These are phyloP conservation scores for Pseudocercospora vitis DNA, from an alignment of 2,329 filamentous ascomycete genomes.

Conservation along the genomic window DNA sequence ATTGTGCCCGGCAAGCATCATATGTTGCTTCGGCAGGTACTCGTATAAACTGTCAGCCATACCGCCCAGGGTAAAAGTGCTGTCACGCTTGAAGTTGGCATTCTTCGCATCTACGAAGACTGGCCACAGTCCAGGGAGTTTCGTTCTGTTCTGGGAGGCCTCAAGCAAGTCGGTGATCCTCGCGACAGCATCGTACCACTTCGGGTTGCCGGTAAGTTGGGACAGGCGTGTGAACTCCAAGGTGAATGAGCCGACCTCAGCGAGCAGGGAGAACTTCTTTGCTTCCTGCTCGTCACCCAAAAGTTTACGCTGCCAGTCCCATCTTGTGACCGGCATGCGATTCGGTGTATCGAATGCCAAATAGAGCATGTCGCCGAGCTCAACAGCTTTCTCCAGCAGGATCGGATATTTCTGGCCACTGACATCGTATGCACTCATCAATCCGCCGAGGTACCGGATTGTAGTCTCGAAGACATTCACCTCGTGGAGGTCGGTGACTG, in stretches of 20 bases:
- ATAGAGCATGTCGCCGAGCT: conserved; percentile 65
- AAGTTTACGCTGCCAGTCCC: conserved; percentile 52
- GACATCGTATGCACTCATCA: conserved; percentile 68
- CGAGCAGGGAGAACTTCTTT: conserved; percentile 42
- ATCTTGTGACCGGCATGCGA: conserved; percentile 63
- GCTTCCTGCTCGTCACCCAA: conserved; percentile 35
- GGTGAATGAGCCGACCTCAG: conserved; percentile 59
- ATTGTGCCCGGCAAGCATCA: conserved; percentile 33
- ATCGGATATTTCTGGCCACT: conserved; percentile 49
- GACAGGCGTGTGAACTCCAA: conserved; percentile 65
- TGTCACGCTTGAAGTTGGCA: conserved; percentile 37
- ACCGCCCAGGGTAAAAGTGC: conserved; percentile 37
- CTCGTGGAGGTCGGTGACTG: conserved; percentile 48
- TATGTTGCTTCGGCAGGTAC: conserved; percentile 36
- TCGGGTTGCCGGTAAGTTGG: conserved; percentile 61
- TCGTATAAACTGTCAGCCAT: conserved; percentile 41
- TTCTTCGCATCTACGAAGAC: conserved; percentile 50
- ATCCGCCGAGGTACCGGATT: conserved; percentile 70
- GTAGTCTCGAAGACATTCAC: conserved; percentile 71
- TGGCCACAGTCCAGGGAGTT: conserved; percentile 64
- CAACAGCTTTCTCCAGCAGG: conserved; percentile 61
- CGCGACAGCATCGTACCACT: conserved; percentile 63
- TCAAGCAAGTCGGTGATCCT: conserved; percentile 59
- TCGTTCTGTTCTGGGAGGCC: conserved; percentile 54
- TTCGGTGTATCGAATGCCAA: conserved; percentile 68